Conservation (phyloP, 176 grass and related monocot genomes). For the Canna indica region DNA sequence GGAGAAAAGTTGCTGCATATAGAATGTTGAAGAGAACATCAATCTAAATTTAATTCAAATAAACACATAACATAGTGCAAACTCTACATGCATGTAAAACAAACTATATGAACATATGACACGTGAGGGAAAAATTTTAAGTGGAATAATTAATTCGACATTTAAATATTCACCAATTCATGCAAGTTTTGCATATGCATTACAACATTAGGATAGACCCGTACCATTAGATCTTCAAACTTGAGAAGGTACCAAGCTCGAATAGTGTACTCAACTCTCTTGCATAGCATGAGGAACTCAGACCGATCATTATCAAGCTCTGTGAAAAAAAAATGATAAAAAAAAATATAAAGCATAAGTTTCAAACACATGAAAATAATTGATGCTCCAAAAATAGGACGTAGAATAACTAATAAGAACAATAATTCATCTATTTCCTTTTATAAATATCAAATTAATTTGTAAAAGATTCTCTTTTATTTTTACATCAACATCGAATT, state of each 20-base stretch:
- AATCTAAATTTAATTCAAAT: background rate
- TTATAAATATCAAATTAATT: no score
- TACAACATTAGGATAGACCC: background rate
- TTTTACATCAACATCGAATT: no score
- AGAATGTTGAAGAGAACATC: slow-evolving; percentile 1
- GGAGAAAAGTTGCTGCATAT: slow-evolving; percentile 68
- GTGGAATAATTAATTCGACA: no score
- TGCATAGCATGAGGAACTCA: slow-evolving; percentile 15
- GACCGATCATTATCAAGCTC: background rate
- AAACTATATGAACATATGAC: no score
- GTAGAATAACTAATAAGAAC: no score
- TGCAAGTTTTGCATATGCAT: background rate
- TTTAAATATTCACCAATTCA: background rate
- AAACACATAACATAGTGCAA: background rate
- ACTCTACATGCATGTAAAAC: background rate
- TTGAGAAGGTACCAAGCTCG: slow-evolving; percentile 17
- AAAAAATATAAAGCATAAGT: background rate
- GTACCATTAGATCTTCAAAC: slow-evolving; percentile 15
- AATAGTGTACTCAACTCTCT: slow-evolving; percentile 16
- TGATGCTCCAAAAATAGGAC: background rate
- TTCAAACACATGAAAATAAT: background rate
- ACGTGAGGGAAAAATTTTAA: no score
- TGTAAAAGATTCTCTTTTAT: no score
- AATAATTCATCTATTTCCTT: no score
- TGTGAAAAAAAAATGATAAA: background rate